Conservation (phyloP, 2,329 filamentous ascomycete species). For the Pseudopithomyces maydicus region DNA sequence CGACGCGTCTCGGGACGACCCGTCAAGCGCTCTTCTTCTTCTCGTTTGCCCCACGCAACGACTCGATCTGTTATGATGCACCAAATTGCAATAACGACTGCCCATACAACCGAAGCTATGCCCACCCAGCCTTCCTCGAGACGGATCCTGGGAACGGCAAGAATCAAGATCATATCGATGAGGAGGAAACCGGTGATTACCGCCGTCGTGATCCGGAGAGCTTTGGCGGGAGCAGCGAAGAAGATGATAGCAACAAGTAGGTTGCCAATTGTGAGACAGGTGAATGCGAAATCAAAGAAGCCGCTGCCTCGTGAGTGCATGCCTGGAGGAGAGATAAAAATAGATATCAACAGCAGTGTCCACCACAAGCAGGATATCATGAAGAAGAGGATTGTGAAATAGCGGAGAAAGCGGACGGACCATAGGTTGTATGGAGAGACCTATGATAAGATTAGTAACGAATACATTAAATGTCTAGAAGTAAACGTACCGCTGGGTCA, state of each 20-base stretch:
- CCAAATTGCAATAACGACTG: conserved; percentile 78
- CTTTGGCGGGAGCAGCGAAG: conserved; percentile 81
- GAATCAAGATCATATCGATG: conserved; percentile 77
- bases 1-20: conserved; percentile 85
- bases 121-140: conserved; percentile 91
- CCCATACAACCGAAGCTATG: conserved; percentile 84
- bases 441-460: conserved; percentile 35
- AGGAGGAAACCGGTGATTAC: conserved; percentile 70
- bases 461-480: background rate
- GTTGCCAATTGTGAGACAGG: conserved; percentile 76
- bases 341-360: conserved; percentile 83
- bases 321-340: conserved; percentile 87
- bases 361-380: conserved; percentile 87
- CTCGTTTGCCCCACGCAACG: conserved; percentile 88
- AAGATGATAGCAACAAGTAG: conserved; percentile 81
- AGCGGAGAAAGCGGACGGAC: conserved; percentile 81
- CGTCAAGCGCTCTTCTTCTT: conserved; percentile 91
- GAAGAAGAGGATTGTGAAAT: conserved; percentile 77
- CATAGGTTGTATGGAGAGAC: conserved; percentile 94
- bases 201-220: conserved; percentile 74
- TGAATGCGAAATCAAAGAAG: conserved; percentile 87
- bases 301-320: conserved; percentile 88
- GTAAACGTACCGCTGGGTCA: conserved; percentile 73
- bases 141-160: conserved; percentile 74
- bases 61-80: conserved; percentile 78